phyloP scores from a whole-genome alignment of 140 eudicot species.

The Erigeron philadelphicus region DNA sequence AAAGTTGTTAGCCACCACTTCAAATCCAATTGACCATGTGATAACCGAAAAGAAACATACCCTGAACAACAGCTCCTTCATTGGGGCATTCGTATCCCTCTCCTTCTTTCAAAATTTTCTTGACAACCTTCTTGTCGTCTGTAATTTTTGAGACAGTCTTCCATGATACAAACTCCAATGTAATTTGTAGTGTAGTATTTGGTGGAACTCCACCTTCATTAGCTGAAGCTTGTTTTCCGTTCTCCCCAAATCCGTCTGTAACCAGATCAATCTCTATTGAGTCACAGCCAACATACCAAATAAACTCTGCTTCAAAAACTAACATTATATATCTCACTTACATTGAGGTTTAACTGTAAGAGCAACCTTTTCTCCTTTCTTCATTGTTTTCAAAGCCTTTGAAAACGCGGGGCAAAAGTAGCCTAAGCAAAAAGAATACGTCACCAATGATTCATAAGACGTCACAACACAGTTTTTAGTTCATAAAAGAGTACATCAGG shows the following conservation, averaged over 20 bases:
- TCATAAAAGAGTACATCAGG: neutral
- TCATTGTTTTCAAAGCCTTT: constrained; percentile 87
- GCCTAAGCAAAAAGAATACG: constrained; percentile 34
- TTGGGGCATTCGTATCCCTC: constrained; percentile 52
- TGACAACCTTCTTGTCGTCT: constrained; percentile 68
- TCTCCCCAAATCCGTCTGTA: constrained; percentile 93
- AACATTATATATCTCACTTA: constrained; percentile 24
- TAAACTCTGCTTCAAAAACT: neutral
- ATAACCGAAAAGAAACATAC: constrained; percentile 26
- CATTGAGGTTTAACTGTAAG: constrained; percentile 82
- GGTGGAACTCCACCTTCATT: constrained; percentile 68
- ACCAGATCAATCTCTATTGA: neutral
- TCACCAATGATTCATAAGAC: neutral
- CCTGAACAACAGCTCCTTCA: constrained; percentile 49
- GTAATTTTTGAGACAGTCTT: constrained; percentile 63
- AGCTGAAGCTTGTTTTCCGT: constrained; percentile 65
- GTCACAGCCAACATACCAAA: constrained; percentile 1
- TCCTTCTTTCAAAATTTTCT: constrained; percentile 80
- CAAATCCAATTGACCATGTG: neutral
- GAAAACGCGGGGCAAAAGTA: constrained; percentile 77
- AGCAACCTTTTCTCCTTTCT: constrained; percentile 77
- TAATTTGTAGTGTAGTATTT: constrained; percentile 56
- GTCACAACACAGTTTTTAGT: neutral
- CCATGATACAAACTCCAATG: constrained; percentile 78
- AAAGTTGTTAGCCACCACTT: constrained; percentile 5